Evolutionary conservation across 306 rosid species (phyloP), one percentile per base, ranked within the genome.

Genomic region (Malus fusca): DNA sequence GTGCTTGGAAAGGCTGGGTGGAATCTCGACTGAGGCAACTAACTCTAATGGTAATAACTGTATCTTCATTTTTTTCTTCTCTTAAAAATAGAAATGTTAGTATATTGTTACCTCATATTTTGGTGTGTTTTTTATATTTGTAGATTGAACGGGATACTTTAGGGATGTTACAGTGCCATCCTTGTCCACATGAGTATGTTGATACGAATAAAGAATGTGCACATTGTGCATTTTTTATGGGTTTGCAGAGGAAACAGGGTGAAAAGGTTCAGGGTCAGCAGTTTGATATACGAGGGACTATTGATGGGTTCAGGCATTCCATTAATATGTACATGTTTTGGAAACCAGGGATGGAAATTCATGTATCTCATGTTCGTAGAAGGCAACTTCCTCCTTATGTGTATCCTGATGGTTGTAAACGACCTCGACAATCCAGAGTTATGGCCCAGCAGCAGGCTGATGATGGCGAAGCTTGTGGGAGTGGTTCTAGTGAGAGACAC

Each of bases 121-220:
- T 51, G 43, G 59, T 72, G 77, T 72, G 77, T 83, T 46, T 72
- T 83, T 71, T 73, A 77, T 69, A 62, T 78, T 74, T 81, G 81
- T 90, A 93, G 98, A 93, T 93, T 82, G 97, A 91, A 76, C 83
- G 98, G 75, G 97, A 93, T 85, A 93, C 98, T 71, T 64, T 75
- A 75, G 93, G 93, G 80, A 88, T 89, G 91, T 81, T 93, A 86
- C 98, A 91, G 85, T 93, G 98, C 82, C 98, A 93, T 83, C 98
- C 98, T 75, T 87, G 88, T 78, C 98, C 98, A 9, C 84, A 87
- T 31, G 98, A 91, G 79, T 93, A 86, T 73, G 75, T 77, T 14
- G 93, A 91, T 80, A 48, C 74, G 5, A 83, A 93, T 75, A 93
- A 89, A 81, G 92, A 87, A 63, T 89, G 96, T 79, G 85, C 96